Percentiles rank a stretch among this genome's conserved stretches.
Evolutionary conservation across 495 filamentous ascomycete species (phyloP).

Genomic region (Glarea lozoyensis): DNA sequence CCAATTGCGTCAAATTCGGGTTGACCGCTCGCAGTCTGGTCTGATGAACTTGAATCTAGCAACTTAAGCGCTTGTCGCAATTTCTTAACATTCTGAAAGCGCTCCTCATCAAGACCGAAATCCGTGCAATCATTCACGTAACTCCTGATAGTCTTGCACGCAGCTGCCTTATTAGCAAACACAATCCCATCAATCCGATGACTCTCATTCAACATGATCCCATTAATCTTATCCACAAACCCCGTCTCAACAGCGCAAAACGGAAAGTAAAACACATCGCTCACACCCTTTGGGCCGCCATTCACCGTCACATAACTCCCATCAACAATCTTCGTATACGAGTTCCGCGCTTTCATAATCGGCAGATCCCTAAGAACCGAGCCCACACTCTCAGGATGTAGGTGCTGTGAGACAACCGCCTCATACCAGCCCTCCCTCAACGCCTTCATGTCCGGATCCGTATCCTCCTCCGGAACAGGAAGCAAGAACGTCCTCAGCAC

Average conservation of each 20-base stretch:
- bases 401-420: conserved; percentile 1
- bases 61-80: conserved; percentile 3
- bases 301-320: conserved; percentile 11
- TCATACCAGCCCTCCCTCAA: conserved; percentile 2
- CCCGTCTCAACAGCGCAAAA: conserved; percentile 26
- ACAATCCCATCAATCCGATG: conserved; percentile 22
- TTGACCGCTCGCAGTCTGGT: neutral
- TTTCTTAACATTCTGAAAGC: neutral
- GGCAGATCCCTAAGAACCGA: conserved; percentile 30
- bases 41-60: conserved; percentile 2
- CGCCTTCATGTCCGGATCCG: conserved; percentile 5
- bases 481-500: conserved; percentile 29
- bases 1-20: neutral
- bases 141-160: neutral
- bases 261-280: conserved; percentile 32
- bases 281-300: conserved; percentile 12
- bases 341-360: conserved; percentile 29
- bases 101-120: neutral
- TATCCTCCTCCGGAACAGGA: conserved; percentile 23
- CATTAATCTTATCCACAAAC: conserved; percentile 35
- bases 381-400: conserved; percentile 1
- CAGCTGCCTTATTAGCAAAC: conserved; percentile 21
- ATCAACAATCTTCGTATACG: conserved; percentile 25
- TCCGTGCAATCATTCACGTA: neutral
- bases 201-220: conserved; percentile 31